phyloP scores from a whole-genome alignment of 1,139 yeast species.

The Magnusiomyces tetraspermus region DNA sequence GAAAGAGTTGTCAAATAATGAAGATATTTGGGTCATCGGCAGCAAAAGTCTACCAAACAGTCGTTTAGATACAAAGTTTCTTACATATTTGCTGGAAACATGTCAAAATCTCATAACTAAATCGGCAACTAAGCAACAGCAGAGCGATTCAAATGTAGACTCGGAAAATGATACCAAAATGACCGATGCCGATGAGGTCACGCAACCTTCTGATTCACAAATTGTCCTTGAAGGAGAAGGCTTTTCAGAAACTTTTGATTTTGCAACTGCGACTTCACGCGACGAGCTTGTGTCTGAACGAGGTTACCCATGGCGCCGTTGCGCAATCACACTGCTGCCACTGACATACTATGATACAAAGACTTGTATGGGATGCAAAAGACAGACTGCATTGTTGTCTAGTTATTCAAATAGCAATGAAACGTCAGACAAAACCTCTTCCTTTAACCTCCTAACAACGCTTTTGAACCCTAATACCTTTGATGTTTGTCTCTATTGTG shows the following conservation, averaged over 20 bases:
- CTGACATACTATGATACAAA: neutral
- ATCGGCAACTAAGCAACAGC: too few relatives aligned
- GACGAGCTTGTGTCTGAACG: neutral
- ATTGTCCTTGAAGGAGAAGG: slow-evolving; percentile 1
- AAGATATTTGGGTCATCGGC: neutral
- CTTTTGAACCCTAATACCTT: neutral
- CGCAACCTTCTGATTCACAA: neutral
- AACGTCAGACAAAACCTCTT: neutral
- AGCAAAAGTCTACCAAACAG: neutral
- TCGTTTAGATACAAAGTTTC: neutral
- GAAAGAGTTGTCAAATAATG: neutral
- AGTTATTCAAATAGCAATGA: neutral
- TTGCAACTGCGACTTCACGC: neutral
- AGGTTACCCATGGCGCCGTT: slow-evolving; percentile 7
- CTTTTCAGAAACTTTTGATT: neutral
- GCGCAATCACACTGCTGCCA: slow-evolving; percentile 2
- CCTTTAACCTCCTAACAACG: neutral
- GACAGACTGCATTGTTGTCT: neutral
- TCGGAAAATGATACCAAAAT: too few relatives aligned
- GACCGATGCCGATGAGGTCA: too few relatives aligned
- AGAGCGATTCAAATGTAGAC: too few relatives aligned
- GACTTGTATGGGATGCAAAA: slow-evolving; percentile 1
- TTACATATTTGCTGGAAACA: neutral
- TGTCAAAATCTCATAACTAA: neutral
- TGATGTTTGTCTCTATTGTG: slow-evolving; percentile 3